Percentiles rank a stretch among this genome's conserved stretches.
phyloP scores from a whole-genome alignment of 345 rosid genomes.

The Theobroma cacao region DNA sequence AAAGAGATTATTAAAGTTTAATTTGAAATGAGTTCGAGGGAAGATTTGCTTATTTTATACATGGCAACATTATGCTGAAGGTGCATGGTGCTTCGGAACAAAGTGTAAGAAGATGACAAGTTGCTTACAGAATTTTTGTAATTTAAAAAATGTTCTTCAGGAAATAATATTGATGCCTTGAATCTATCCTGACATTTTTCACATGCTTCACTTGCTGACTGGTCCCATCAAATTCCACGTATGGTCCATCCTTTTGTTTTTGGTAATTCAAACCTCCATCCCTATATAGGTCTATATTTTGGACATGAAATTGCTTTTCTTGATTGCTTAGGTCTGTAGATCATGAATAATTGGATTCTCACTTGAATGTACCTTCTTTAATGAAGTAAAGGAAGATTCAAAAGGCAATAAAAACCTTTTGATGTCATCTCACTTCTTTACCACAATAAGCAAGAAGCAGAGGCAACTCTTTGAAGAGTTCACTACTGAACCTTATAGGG shows the following conservation, averaged over 20 bases:
- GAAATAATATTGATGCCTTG: constrained; percentile 20
- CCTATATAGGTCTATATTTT: neutral
- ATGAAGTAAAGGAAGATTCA: neutral
- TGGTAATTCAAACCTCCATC: neutral
- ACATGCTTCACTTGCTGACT: constrained; percentile 20
- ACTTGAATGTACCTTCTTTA: neutral
- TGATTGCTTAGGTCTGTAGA: neutral
- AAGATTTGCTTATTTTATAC: neutral
- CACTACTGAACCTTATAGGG: constrained; percentile 4
- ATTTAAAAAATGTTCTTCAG: neutral
- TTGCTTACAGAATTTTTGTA: neutral
- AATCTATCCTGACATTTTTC: constrained; percentile 26
- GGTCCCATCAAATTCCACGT: constrained; percentile 19
- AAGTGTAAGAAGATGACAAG: constrained; percentile 13
- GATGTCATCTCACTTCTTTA: neutral
- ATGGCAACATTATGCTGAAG: constrained; percentile 1
- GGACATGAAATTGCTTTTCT: constrained; percentile 7
- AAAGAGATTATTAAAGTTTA: neutral
- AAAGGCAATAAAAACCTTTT: neutral
- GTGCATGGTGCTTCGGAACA: constrained; percentile 11
- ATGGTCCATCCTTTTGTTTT: constrained; percentile 5
- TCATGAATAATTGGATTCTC: neutral
- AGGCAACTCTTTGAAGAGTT: neutral
- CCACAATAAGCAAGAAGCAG: neutral
- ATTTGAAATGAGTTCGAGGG: neutral